Base-by-base conservation (phyloP, 164 flowering plant genomes). In the Magnolia sinica region DNA sequence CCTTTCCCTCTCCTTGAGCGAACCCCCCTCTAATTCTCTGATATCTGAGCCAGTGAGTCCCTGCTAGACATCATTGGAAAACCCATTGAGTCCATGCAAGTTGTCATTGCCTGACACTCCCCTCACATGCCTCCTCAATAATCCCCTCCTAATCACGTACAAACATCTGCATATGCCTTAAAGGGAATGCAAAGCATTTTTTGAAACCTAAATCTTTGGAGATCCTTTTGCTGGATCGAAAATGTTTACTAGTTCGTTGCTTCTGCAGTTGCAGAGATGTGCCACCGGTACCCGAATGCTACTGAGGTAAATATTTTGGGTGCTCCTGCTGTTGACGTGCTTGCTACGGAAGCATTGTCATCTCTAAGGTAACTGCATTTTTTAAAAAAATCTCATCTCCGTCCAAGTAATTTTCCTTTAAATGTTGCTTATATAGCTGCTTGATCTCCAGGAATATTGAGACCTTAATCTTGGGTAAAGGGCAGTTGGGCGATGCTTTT, bases 201-300 rank as follows among this genome's bases (percentile, higher is more conserved):
- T 55, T 55, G 61, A 55, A 55, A 64, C 24, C 19, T 64, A 64
- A 64, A 22, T 64, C 0, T 59, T 19, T 64, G 68, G 24, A 64
- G 9, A 8, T 64, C 24, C 24, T n/a, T 64, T 1, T 22, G 24
- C 9, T 64, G 64, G 64, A 10, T 59, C 24, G 20, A 66, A 61
- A 51, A 13, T 65, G 49, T 31, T 73, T 29, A 51, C 20, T 66
- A 24, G n/a, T 68, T 72, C 18, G 64, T 9, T 77, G 19, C 14
- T 65, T 78, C 70, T 87, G 80, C 86, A 96, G 99, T 96, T 87
- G 92, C 89, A 74, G 95, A 89, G 75, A 91, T 96, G 87, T 94
- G 95, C 79, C 89, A 69, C 7, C 86, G 99, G 18, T 92, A 94
- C 83, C 97, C 94, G 14, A 94, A 91, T 84, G 97, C 94, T 55